Percentiles rank a stretch among this genome's conserved stretches.
Conservation (phyloP, 257 asterid genomes). For the Dorcoceras hygrometricum region DNA sequence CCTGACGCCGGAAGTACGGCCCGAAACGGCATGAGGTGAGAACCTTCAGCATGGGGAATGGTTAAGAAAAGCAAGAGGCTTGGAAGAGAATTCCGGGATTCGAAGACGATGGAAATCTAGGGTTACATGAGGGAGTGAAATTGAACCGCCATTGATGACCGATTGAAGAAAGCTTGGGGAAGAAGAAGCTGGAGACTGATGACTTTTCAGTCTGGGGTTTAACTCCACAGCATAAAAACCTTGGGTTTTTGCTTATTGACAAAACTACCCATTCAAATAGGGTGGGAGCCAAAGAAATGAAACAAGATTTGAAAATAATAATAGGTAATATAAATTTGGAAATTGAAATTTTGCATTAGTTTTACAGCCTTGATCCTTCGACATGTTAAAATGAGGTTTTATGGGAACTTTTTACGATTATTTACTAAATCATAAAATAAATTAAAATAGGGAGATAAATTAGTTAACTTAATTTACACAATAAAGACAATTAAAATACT, state of each 20-base stretch:
- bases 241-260: slow-evolving; percentile 23
- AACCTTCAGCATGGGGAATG: slow-evolving; percentile 68
- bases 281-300: too few relatives aligned
- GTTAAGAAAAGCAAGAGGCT: not conserved
- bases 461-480: too few relatives aligned
- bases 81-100: slow-evolving; percentile 6
- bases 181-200: slow-evolving; percentile 31
- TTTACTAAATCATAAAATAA: too few relatives aligned
- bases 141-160: slow-evolving; percentile 43
- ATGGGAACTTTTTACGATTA: too few relatives aligned
- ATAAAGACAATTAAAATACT: too few relatives aligned
- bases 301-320: too few relatives aligned
- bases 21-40: slow-evolving; percentile 52
- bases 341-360: too few relatives aligned
- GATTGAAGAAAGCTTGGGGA: slow-evolving; percentile 30
- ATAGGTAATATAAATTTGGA: too few relatives aligned
- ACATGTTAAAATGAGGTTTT: too few relatives aligned
- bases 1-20: slow-evolving; percentile 46
- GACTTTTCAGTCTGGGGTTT: slow-evolving; percentile 15
- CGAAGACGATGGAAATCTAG: not conserved
- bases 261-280: slow-evolving; percentile 25
- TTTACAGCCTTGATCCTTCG: too few relatives aligned
- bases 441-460: too few relatives aligned
- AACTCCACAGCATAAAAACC: slow-evolving; percentile 70
- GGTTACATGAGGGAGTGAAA: slow-evolving; percentile 10